These are phyloP conservation scores for Suhomyces pyralidae DNA, from an alignment of 805 yeast species.

Conservation along the genomic window DNA sequence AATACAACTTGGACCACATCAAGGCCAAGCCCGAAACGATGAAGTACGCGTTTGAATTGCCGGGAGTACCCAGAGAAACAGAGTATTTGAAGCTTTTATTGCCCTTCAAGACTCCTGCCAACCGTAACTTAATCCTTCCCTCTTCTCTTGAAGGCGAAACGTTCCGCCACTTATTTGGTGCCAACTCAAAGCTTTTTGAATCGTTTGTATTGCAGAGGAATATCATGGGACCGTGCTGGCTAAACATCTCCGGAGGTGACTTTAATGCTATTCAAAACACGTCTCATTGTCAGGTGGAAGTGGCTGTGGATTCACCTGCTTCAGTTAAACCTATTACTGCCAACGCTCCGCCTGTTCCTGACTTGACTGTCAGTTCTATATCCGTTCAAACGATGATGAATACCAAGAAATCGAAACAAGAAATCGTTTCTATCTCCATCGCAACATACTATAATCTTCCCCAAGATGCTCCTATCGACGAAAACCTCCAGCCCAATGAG, in stretches of 20 bases:
- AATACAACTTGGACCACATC: constrained; percentile 58
- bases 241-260: constrained; percentile 65
- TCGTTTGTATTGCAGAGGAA: constrained; percentile 77
- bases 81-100: constrained; percentile 76
- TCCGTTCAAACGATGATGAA: constrained; percentile 81
- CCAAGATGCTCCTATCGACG: constrained; percentile 72
- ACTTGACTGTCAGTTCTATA: constrained; percentile 66
- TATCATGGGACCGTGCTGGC: constrained; percentile 98
- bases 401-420: constrained; percentile 72
- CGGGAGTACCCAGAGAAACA: constrained; percentile 72
- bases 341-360: constrained; percentile 53
- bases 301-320: constrained; percentile 50
- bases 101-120: constrained; percentile 67
- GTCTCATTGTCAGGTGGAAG: constrained; percentile 81
- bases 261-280: constrained; percentile 57
- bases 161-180: constrained; percentile 76
- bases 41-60: constrained; percentile 87
- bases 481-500: constrained; percentile 56
- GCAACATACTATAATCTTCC: constrained; percentile 68
- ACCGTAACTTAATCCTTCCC: constrained; percentile 49
- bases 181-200: constrained; percentile 72
- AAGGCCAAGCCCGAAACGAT: constrained; percentile 68
- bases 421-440: constrained; percentile 77
- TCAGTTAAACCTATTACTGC: constrained; percentile 47
- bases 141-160: constrained; percentile 70